These are phyloP conservation scores for Arachis monticola DNA, from an alignment of 331 rosid species.

Conservation along the genomic window DNA sequence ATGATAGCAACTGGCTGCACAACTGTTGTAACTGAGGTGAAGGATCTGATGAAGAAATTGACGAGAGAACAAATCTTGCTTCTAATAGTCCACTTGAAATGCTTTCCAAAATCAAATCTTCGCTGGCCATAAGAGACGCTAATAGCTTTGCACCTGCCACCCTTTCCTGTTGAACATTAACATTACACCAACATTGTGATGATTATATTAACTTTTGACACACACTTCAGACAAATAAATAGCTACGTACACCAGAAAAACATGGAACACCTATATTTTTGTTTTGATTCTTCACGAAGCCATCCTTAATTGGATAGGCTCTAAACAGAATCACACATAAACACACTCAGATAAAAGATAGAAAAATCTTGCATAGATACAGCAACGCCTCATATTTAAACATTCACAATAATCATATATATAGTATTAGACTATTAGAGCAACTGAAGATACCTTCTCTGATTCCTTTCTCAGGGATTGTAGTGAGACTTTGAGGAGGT, in stretches of 20 bases:
- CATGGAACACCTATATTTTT: not conserved
- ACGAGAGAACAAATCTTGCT: slow-evolving; percentile 69
- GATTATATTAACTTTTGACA: not conserved
- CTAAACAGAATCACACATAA: not conserved
- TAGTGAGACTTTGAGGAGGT: slow-evolving; percentile 69
- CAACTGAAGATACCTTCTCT: slow-evolving; percentile 57
- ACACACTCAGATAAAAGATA: not conserved
- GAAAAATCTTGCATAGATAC: not conserved
- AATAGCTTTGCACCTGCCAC: slow-evolving; percentile 84
- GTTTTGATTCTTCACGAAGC: not conserved
- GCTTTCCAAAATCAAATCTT: slow-evolving; percentile 69
- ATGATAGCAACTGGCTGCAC: slow-evolving; percentile 72
- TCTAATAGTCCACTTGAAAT: slow-evolving; percentile 69
- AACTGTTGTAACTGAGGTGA: slow-evolving; percentile 66
- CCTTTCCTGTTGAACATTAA: slow-evolving; percentile 66
- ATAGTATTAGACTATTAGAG: slow-evolving; percentile 1
- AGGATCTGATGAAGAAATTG: slow-evolving; percentile 61
- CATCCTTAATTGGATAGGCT: not conserved
- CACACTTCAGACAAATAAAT: not conserved
- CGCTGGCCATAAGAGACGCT: slow-evolving; percentile 91
- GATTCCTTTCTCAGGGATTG: slow-evolving; percentile 64
- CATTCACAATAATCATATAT: not conserved
- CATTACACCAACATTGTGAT: slow-evolving; percentile 13
- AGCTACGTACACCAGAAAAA: slow-evolving; percentile 7
- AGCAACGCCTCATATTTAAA: too few relatives aligned